These are phyloP conservation scores for Daldinia bambusicola DNA, from an alignment of 495 filamentous ascomycete species.

Conservation along the genomic window DNA sequence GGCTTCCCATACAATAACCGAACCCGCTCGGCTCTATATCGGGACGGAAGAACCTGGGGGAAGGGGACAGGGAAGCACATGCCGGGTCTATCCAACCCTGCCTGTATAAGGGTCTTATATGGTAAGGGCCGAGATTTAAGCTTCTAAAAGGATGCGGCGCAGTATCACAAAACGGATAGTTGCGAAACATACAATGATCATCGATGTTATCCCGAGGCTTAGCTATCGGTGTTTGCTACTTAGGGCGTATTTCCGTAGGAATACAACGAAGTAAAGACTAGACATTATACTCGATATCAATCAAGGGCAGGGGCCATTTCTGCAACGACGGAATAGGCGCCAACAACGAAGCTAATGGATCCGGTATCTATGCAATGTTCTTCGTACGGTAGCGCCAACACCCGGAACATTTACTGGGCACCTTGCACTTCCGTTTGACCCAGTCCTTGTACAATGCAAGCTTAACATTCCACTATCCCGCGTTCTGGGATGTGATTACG, in stretches of 20 bases:
- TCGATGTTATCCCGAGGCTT: not conserved
- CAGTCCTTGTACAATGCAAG: not conserved
- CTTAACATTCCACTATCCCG: not conserved
- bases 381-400: not conserved
- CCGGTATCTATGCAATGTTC: not conserved
- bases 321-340: not conserved
- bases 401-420: not conserved
- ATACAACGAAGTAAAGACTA: not conserved
- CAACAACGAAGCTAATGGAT: not conserved
- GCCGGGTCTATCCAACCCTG: not conserved
- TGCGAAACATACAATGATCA: not conserved
- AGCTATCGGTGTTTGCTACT: not conserved
- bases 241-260: not conserved
- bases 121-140: not conserved
- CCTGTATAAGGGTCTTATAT: no score
- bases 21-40: not conserved
- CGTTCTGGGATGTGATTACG: not conserved
- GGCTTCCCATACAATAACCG: not conserved
- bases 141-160: not conserved
- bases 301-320: not conserved
- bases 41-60: not conserved
- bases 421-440: not conserved
- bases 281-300: not conserved
- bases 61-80: not conserved
- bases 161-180: not conserved